Evolutionary conservation across 164 flowering plant species (phyloP).

Genomic region (Cinnamomum chago): DNA sequence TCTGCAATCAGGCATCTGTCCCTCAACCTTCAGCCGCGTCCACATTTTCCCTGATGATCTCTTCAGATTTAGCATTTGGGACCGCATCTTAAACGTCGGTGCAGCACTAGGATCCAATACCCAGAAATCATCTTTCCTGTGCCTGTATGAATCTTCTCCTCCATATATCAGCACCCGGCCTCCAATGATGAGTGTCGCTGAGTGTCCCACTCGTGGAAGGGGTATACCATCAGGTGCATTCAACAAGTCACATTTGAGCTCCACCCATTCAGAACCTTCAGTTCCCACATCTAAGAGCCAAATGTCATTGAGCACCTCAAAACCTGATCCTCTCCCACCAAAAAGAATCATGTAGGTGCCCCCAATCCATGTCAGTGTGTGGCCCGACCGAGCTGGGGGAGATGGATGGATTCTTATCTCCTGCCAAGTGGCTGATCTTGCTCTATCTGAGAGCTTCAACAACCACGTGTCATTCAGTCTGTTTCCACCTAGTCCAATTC

Average conservation of each 20-base stretch:
- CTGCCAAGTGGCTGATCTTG: conserved; percentile 50
- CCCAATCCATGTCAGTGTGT: conserved; percentile 67
- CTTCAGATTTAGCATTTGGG: conserved; percentile 14
- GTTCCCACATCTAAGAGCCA: conserved; percentile 64
- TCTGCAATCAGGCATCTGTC: conserved; percentile 44
- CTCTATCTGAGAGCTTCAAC: conserved; percentile 57
- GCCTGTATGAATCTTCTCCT: conserved; percentile 82
- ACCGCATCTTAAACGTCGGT: conserved; percentile 20
- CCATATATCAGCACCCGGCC: conserved; percentile 69
- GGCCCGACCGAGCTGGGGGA: conserved; percentile 94
- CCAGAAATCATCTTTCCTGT: conserved; percentile 82
- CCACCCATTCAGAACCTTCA: conserved; percentile 48
- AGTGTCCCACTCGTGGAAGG: conserved; percentile 88
- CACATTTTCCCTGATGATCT: conserved; percentile 38
- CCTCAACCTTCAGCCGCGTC: conserved; percentile 51
- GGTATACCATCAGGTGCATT: conserved; percentile 47
- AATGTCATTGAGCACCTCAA: conserved; percentile 74
- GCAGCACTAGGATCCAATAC: conserved; percentile 51
- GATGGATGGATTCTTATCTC: conserved; percentile 41
- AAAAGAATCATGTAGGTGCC: conserved; percentile 48
- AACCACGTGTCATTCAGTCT: conserved; percentile 81
- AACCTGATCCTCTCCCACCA: conserved; percentile 86
- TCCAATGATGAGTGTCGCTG: conserved; percentile 74
- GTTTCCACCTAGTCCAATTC: conserved; percentile 62
- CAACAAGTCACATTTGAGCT: conserved; percentile 34